A percentile compares a stretch with the other conserved stretches of the same genome.
phyloP scores from a whole-genome alignment of 2,329 filamentous ascomycete genomes.

The Penicillium griseofulvum region DNA sequence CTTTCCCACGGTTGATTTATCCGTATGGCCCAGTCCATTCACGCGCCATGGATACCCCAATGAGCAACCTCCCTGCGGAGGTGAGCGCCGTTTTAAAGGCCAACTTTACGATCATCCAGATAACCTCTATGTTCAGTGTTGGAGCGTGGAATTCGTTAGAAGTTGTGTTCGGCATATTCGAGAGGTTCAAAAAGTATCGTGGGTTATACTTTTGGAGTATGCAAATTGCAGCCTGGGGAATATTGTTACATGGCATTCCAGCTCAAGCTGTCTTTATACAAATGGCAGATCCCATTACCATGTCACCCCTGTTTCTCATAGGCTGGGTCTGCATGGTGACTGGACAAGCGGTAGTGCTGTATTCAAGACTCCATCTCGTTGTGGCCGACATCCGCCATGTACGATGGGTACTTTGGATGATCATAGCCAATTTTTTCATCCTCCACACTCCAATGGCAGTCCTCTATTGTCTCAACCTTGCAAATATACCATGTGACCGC shows the following conservation, averaged over 20 bases:
- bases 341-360: conserved; percentile 45
- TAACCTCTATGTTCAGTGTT: conserved; percentile 2
- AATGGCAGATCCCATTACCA: neutral
- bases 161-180: conserved; percentile 43
- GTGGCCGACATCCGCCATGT: conserved; percentile 33
- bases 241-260: conserved; percentile 35
- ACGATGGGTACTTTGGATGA: conserved; percentile 40
- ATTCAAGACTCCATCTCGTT: conserved; percentile 47
- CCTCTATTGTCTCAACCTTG: conserved; percentile 17
- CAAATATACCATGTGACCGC: neutral
- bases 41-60: conserved; percentile 5
- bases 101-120: neutral
- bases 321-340: conserved; percentile 40
- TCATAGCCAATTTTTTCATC: conserved; percentile 31
- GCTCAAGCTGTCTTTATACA: conserved; percentile 16
- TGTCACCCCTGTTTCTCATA: conserved; percentile 15
- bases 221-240: conserved; percentile 36
- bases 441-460: conserved; percentile 2
- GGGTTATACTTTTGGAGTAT: conserved; percentile 51
- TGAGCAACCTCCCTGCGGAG: conserved; percentile 2
- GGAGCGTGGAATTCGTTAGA: conserved; percentile 43
- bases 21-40: neutral
- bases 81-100: neutral
- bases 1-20: neutral
- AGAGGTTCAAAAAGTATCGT: conserved; percentile 41